Evolutionary conservation across 2,329 filamentous ascomycete genomes (phyloP).

Genomic region (Exophiala dermatitidis): DNA sequence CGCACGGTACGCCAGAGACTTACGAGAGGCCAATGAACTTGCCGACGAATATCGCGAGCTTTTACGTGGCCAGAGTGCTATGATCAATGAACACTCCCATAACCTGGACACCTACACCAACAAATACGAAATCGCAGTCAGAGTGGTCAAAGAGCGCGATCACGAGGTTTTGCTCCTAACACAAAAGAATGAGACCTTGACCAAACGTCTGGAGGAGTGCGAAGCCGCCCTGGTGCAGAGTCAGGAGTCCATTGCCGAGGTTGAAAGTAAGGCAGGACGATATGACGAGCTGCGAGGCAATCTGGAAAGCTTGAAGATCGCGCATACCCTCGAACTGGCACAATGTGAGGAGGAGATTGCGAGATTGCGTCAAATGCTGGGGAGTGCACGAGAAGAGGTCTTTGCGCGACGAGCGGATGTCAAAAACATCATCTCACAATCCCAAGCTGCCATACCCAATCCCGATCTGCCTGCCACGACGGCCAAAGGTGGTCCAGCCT

Average conservation of each 20-base stretch:
- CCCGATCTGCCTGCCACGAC: background rate
- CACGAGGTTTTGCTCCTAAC: conserved; percentile 18
- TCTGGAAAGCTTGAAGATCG: conserved; percentile 15
- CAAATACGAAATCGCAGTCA: conserved; percentile 11
- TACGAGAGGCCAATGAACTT: conserved; percentile 7
- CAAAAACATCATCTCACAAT: conserved; percentile 18
- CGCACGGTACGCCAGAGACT: conserved; percentile 2
- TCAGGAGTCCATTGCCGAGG: conserved; percentile 1
- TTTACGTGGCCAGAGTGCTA: conserved; percentile 8
- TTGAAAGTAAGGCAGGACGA: conserved; percentile 4
- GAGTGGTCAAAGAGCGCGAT: conserved; percentile 13
- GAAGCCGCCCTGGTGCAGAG: conserved; percentile 3
- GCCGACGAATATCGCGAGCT: conserved; percentile 16
- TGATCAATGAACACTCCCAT: conserved; percentile 16
- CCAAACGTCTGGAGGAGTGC: conserved; percentile 7
- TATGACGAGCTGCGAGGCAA: conserved; percentile 18
- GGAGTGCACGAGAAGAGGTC: conserved; percentile 21
- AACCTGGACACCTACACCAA: conserved; percentile 8
- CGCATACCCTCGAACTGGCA: conserved; percentile 17
- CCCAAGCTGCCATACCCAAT: conserved; percentile 5
- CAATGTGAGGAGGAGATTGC: conserved; percentile 18
- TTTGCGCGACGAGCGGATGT: conserved; percentile 18
- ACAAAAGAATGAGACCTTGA: conserved; percentile 11
- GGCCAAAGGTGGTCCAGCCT: conserved; percentile 11
- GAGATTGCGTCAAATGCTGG: conserved; percentile 18